phyloP scores from a whole-genome alignment of 108 stramenopile species.

The Parietichytrium sp. region DNA sequence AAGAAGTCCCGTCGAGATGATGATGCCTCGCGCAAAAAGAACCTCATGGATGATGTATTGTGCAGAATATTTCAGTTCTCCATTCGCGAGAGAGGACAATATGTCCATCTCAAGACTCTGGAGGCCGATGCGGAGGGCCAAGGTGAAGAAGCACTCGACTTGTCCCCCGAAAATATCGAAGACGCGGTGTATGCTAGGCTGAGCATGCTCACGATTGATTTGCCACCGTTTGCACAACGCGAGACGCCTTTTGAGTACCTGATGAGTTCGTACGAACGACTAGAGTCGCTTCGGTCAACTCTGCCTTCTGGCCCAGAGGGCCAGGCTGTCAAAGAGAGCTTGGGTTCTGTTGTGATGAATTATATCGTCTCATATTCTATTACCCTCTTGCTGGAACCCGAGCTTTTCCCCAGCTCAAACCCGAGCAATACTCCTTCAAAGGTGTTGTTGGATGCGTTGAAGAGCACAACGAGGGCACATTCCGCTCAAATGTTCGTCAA shows the following conservation, averaged over 20 bases:
- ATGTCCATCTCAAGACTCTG: background rate
- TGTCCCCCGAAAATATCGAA: constrained; percentile 25
- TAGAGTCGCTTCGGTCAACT: background rate
- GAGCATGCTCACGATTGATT: background rate
- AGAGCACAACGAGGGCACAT: too few relatives aligned
- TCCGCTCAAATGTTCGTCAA: too few relatives aligned
- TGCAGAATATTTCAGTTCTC: background rate
- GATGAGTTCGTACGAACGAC: background rate
- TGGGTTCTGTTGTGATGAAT: background rate
- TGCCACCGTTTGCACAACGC: background rate
- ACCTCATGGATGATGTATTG: background rate
- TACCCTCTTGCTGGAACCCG: background rate
- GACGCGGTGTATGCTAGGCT: background rate
- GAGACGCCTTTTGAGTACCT: constrained; percentile 30
- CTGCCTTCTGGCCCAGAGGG: constrained; percentile 3
- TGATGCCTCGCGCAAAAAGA: background rate
- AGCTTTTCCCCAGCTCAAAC: background rate
- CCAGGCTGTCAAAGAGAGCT: background rate
- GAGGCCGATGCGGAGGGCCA: background rate
- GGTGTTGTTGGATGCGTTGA: too few relatives aligned
- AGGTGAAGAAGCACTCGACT: background rate
- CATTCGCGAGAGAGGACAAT: background rate
- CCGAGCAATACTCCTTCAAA: background rate
- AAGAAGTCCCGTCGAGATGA: background rate
- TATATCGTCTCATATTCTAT: constrained; percentile 15